Percentiles rank a stretch among this genome's conserved stretches.
Conservation (phyloP, 2,329 filamentous ascomycete species). For the Colletotrichum karsti region DNA sequence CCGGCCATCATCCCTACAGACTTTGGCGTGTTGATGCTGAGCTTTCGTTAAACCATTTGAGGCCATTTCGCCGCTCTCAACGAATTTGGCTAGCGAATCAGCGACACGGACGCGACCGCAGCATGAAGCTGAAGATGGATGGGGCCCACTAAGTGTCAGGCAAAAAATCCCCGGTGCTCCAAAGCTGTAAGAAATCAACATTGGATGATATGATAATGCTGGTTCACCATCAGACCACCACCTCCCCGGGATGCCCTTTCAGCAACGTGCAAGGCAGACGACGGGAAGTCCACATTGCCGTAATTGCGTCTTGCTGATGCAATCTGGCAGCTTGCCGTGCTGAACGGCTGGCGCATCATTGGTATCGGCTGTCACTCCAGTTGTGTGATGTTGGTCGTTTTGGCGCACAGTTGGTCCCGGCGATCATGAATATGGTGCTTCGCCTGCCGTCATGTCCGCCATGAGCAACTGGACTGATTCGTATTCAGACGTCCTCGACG, state of each 20-base stretch:
- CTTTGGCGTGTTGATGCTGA: background rate
- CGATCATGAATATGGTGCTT: background rate
- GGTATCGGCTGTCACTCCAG: background rate
- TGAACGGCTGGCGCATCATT: background rate
- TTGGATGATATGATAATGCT: conserved; percentile 27
- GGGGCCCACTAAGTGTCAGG: conserved; percentile 19
- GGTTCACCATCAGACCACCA: conserved; percentile 18
- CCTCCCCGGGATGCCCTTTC: background rate
- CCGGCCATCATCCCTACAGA: background rate
- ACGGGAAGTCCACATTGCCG: background rate
- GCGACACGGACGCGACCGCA: background rate
- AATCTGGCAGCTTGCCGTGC: background rate
- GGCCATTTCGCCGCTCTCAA: conserved; percentile 19
- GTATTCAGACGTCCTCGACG: background rate
- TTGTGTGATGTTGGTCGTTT: background rate
- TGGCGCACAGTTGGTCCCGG: background rate
- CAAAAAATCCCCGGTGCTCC: conserved; percentile 21
- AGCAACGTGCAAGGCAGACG: background rate
- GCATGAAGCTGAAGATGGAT: conserved; percentile 19
- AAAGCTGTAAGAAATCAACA: conserved; percentile 25
- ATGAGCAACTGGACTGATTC: background rate
- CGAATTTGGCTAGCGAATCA: conserved; percentile 15
- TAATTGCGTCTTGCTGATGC: background rate
- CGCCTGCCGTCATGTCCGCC: background rate
- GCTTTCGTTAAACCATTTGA: conserved; percentile 11